Base-by-base conservation (phyloP, 2,329 filamentous ascomycete species). In the Colletotrichum sp. region DNA sequence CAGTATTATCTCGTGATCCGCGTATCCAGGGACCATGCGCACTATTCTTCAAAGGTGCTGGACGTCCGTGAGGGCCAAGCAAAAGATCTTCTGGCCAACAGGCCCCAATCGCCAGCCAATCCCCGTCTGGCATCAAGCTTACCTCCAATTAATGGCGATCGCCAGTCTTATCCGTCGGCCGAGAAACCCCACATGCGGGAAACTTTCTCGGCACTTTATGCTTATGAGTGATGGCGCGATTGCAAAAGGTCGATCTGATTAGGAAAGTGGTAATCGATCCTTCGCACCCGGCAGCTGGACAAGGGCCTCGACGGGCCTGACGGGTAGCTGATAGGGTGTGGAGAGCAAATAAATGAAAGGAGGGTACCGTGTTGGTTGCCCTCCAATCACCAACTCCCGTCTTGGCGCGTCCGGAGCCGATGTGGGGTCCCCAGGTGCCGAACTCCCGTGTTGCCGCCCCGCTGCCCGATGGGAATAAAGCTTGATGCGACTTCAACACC, bases 221-320 rank as follows among this genome's bases (percentile, higher is more conserved):
- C 57, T 72, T 30, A 60, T 64, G 43, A 69, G 26, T 39, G 30
- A 65, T 65, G 30, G 73, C 15, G 64, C 48, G 30, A 67, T 65
- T 24, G 16, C 59, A 26, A 59, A 67, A 69, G 34, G 43, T 28
- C 13, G 48, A 36, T 60, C 65, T 16, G 34, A 65, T 48, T 13
- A 75, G 73, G 73, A 73, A 75, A 65, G 73, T 75, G 70, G 73
- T 75, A 73, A 59, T 55, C 48, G 10, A 30, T 57, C 59, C 59
- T 15, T 61, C 34, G 43, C 30, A 34, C n/a, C 36, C 36, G 21
- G 48, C 65, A 32, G 55, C 34, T 69, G 24, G 26, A 12, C 43
- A 18, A 9, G 43, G 43, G 10, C 43, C n/a, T 52, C n/a, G n/a
- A 52, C 43, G 43, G 43, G 43, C 43, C 43, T 52, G 43, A 60